Percentiles rank a stretch among this genome's conserved stretches.
Conservation (phyloP, 192 early-diverging fungal species). For the Chytriomyces sp. region DNA sequence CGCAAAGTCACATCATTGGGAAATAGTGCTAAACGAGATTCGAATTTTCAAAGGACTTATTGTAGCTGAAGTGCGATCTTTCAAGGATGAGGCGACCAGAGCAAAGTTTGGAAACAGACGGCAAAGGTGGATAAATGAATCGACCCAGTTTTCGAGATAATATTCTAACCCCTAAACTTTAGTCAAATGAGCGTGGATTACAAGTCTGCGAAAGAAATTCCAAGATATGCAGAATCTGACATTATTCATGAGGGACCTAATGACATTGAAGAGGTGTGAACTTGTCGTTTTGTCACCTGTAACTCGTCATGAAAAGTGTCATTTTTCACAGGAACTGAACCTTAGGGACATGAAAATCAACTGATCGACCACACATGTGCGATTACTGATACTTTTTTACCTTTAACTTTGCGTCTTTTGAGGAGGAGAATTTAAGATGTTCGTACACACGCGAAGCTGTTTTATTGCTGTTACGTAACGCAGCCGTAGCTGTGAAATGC, state of each 20-base stretch:
- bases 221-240: conserved; percentile 19
- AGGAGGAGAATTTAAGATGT: too few relatives aligned
- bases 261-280: conserved; percentile 30
- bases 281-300: too few relatives aligned
- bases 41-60: conserved; percentile 42
- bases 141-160: background rate
- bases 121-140: background rate
- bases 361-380: too few relatives aligned
- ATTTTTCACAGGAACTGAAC: too few relatives aligned
- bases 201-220: conserved; percentile 26
- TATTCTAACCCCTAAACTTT: background rate
- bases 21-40: background rate
- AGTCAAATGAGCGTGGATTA: conserved; percentile 30
- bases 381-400: too few relatives aligned
- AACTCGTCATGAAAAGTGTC: too few relatives aligned
- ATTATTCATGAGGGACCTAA: conserved; percentile 28
- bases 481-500: too few relatives aligned
- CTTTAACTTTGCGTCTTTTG: too few relatives aligned
- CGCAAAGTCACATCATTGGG: background rate
- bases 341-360: conserved; percentile 27
- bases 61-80: conserved; percentile 41
- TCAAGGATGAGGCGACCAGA: conserved; percentile 29
- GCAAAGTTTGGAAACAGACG: background rate
- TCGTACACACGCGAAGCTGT: too few relatives aligned
- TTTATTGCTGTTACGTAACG: too few relatives aligned